Percentiles rank a stretch among this genome's conserved stretches.
Conservation (phyloP, 75 land plant genomes). For the Chamaecyparis obtusa region DNA sequence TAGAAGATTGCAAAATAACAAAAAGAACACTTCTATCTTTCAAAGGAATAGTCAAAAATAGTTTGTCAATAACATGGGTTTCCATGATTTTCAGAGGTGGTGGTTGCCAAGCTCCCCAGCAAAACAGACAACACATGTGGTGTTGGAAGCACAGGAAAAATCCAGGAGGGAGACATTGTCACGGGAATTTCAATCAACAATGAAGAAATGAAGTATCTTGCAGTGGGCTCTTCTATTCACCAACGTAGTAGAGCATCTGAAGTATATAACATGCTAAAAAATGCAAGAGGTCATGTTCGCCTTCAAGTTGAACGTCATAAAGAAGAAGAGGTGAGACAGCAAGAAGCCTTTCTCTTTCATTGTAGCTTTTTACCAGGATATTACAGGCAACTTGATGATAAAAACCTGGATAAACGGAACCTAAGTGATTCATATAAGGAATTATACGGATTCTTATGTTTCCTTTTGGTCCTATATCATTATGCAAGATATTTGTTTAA, state of each 20-base stretch:
- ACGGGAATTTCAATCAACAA: conserved; percentile 32
- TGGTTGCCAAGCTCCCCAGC: conserved; percentile 21
- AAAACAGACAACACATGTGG: conserved; percentile 21
- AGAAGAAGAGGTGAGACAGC: conserved; percentile 28
- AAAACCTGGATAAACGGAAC: not conserved
- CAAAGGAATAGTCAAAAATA: not conserved
- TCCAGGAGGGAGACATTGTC: conserved; percentile 37
- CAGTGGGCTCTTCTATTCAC: conserved; percentile 11
- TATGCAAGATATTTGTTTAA: not conserved
- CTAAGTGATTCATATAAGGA: not conserved
- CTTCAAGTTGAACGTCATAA: conserved; percentile 48
- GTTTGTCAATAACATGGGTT: not conserved
- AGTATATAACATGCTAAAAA: conserved; percentile 23
- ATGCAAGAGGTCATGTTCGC: conserved; percentile 31
- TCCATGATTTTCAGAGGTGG: conserved; percentile 20
- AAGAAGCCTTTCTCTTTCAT: not conserved
- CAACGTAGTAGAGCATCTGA: conserved; percentile 13
- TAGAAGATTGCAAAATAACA: not conserved
- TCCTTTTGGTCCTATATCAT: not conserved
- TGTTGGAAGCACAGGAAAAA: conserved; percentile 22
- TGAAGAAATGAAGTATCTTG: conserved; percentile 37
- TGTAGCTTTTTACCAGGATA: not conserved
- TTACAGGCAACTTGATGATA: not conserved
- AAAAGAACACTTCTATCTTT: not conserved
- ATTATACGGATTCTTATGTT: not conserved